Conservation (phyloP, 2,329 filamentous ascomycete genomes). For the Alternaria ventricosa region DNA sequence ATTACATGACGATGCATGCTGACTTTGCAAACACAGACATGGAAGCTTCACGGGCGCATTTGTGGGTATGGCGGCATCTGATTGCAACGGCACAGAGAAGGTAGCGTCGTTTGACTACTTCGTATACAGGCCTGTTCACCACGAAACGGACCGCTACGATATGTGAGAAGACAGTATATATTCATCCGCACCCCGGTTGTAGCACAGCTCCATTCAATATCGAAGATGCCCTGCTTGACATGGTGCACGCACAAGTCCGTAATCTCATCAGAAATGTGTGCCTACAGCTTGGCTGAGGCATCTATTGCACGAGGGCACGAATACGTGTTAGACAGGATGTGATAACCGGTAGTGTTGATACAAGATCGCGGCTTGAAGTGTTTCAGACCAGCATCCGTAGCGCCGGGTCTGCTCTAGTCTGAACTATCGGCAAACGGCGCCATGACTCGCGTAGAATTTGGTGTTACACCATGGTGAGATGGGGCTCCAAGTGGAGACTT, state of each 20-base stretch:
- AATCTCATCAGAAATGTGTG: not conserved
- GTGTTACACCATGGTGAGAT: constrained; percentile 2
- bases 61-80: constrained; percentile 44
- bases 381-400: constrained; percentile 10
- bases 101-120: constrained; percentile 43
- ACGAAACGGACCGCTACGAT: constrained; percentile 43
- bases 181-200: not conserved
- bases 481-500: not conserved
- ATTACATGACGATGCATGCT: not conserved
- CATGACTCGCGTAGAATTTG: not conserved
- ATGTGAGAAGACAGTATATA: constrained; percentile 4
- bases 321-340: constrained; percentile 4
- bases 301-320: constrained; percentile 17
- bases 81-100: constrained; percentile 38
- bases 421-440: not conserved
- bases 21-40: constrained; percentile 42
- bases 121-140: constrained; percentile 36
- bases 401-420: not conserved
- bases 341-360: constrained; percentile 10
- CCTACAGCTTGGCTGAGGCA: constrained; percentile 24
- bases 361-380: constrained; percentile 6
- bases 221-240: not conserved
- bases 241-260: not conserved
- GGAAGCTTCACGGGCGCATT: constrained; percentile 69
- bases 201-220: not conserved